phyloP scores from a whole-genome alignment of 805 yeast genomes.

The Suhomyces prunicola region DNA sequence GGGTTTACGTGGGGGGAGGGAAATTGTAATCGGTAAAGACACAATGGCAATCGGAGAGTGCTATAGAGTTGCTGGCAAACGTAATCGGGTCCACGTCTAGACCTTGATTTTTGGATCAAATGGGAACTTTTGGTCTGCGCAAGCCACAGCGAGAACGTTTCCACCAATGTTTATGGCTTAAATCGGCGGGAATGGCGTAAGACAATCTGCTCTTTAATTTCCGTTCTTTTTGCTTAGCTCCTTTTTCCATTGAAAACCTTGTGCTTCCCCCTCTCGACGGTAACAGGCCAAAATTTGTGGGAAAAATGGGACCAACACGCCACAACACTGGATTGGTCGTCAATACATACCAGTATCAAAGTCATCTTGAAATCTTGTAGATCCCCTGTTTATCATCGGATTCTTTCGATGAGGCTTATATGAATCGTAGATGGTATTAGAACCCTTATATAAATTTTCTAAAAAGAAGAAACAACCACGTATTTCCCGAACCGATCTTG shows the following conservation, averaged over 20 bases:
- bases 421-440: background rate
- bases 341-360: conserved; percentile 10
- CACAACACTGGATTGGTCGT: background rate
- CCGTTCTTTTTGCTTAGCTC: background rate
- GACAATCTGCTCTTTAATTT: background rate
- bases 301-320: background rate
- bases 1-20: background rate
- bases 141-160: background rate
- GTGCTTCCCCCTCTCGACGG: background rate
- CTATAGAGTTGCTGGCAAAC: background rate
- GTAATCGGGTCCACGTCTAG: background rate
- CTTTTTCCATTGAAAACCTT: background rate
- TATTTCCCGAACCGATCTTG: conserved; percentile 1
- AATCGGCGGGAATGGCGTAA: background rate
- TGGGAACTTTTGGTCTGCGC: background rate
- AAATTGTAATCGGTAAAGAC: background rate
- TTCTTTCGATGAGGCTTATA: background rate
- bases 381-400: background rate
- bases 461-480: background rate
- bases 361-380: conserved; percentile 5
- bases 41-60: background rate
- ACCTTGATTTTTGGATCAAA: background rate
- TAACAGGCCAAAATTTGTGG: background rate
- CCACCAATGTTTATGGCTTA: background rate
- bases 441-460: background rate